phyloP scores from a whole-genome alignment of 2,329 filamentous ascomycete genomes.

The Ambrosiella beaveri region DNA sequence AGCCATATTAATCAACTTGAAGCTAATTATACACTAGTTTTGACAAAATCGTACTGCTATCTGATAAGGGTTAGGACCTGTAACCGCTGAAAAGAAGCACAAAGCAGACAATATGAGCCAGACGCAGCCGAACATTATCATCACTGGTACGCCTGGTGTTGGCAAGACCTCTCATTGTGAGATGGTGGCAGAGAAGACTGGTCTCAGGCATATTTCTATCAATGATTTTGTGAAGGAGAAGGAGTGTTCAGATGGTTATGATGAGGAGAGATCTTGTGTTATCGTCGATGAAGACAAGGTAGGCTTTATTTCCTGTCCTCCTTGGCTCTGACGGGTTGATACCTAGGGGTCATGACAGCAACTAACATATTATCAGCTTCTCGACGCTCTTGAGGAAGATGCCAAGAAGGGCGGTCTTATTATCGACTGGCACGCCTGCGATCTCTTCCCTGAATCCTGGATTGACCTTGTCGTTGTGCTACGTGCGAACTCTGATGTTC shows the following conservation, averaged over 20 bases:
- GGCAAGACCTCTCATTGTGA: constrained; percentile 92
- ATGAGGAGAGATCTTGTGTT: constrained; percentile 71
- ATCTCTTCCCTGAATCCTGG: constrained; percentile 83
- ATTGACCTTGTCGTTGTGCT: constrained; percentile 90
- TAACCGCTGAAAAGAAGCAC: neutral
- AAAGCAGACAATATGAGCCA: constrained; percentile 19
- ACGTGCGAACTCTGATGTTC: constrained; percentile 57
- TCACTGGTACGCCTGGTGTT: constrained; percentile 89
- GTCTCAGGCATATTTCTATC: constrained; percentile 67
- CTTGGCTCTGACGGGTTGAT: neutral
- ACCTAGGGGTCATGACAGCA: neutral
- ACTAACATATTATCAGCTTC: constrained; percentile 35
- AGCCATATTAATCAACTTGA: no score
- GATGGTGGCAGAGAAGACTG: constrained; percentile 56
- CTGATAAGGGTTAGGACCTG: no score
- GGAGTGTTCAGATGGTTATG: constrained; percentile 72
- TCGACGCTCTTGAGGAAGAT: constrained; percentile 78
- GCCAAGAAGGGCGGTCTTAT: constrained; percentile 64
- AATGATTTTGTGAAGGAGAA: constrained; percentile 86
- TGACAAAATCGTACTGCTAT: no score
- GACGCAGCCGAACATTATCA: constrained; percentile 65
- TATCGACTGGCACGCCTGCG: constrained; percentile 97
- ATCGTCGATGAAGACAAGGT: constrained; percentile 96
- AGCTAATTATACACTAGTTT: no score
- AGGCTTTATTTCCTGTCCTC: constrained; percentile 14